These are phyloP conservation scores for Theileria annulata DNA, from an alignment of 169 alveolate species.

Conservation along the genomic window DNA sequence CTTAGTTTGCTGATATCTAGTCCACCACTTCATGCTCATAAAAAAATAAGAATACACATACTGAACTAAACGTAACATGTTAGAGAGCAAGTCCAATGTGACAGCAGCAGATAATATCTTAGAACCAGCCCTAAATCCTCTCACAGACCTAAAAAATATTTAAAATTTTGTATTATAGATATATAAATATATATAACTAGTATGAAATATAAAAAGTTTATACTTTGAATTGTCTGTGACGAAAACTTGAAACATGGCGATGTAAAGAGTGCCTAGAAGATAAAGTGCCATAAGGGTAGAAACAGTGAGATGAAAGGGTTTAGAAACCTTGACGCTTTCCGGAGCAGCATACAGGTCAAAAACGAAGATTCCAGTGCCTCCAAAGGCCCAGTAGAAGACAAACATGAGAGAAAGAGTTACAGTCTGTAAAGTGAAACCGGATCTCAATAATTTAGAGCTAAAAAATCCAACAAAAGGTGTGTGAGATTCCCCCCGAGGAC, in stretches of 20 bases:
- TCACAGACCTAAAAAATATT: slow-evolving; percentile 59
- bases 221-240: slow-evolving; percentile 84
- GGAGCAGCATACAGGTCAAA: slow-evolving; percentile 84
- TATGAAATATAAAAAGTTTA: slow-evolving; percentile 2
- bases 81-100: slow-evolving; percentile 77
- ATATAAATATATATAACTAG: neutral
- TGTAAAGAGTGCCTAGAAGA: slow-evolving; percentile 77
- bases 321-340: slow-evolving; percentile 78
- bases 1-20: slow-evolving; percentile 81
- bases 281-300: slow-evolving; percentile 78
- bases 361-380: slow-evolving; percentile 82
- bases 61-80: slow-evolving; percentile 78
- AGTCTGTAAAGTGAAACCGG: slow-evolving; percentile 77
- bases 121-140: slow-evolving; percentile 86
- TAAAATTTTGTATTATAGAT: neutral
- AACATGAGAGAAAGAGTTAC: slow-evolving; percentile 78
- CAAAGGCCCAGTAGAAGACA: slow-evolving; percentile 82
- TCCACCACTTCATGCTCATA: slow-evolving; percentile 87
- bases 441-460: slow-evolving; percentile 75
- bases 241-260: slow-evolving; percentile 83
- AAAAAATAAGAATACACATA: slow-evolving; percentile 79
- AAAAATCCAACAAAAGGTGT: slow-evolving; percentile 81
- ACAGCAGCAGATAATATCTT: slow-evolving; percentile 83
- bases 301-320: slow-evolving; percentile 79
- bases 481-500: slow-evolving; percentile 83